These are phyloP conservation scores for Nothophaeocryptopus gaeumannii DNA, from an alignment of 2,329 filamentous ascomycete genomes.

Conservation along the genomic window DNA sequence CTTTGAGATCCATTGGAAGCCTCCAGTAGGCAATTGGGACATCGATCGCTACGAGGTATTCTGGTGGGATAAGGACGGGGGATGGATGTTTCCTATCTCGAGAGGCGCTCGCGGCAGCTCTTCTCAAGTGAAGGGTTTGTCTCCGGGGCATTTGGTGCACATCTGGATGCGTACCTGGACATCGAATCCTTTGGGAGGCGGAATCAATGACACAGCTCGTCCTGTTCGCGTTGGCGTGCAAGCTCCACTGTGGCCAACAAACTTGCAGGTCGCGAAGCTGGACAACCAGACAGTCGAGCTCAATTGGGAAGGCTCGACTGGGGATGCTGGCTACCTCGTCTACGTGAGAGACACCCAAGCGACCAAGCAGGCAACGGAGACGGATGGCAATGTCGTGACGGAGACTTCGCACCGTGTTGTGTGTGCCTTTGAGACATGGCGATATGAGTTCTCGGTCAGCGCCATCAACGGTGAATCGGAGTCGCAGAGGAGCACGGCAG, in stretches of 20 bases:
- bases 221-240: slow-evolving; percentile 1
- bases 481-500: slow-evolving; percentile 8
- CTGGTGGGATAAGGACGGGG: slow-evolving; percentile 7
- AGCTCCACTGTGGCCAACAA: background rate
- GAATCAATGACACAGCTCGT: background rate
- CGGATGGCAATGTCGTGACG: slow-evolving; percentile 1
- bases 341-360: slow-evolving; percentile 4
- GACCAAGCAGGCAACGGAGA: background rate
- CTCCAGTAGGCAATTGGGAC: background rate
- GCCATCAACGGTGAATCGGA: slow-evolving; percentile 11
- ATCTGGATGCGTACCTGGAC: slow-evolving; percentile 9
- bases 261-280: background rate
- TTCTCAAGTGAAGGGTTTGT: background rate
- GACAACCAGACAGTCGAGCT: background rate
- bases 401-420: slow-evolving; percentile 1
- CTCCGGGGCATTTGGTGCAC: slow-evolving; percentile 3
- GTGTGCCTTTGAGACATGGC: slow-evolving; percentile 7
- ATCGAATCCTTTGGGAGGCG: background rate
- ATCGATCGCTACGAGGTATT: slow-evolving; percentile 10
- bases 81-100: slow-evolving; percentile 9
- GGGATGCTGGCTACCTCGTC: slow-evolving; percentile 8
- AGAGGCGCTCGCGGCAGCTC: background rate
- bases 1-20: slow-evolving; percentile 10
- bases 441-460: slow-evolving; percentile 10
- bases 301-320: background rate